Base-by-base conservation (phyloP, 2,329 filamentous ascomycete genomes). In the Alternaria angustiovoidea region DNA sequence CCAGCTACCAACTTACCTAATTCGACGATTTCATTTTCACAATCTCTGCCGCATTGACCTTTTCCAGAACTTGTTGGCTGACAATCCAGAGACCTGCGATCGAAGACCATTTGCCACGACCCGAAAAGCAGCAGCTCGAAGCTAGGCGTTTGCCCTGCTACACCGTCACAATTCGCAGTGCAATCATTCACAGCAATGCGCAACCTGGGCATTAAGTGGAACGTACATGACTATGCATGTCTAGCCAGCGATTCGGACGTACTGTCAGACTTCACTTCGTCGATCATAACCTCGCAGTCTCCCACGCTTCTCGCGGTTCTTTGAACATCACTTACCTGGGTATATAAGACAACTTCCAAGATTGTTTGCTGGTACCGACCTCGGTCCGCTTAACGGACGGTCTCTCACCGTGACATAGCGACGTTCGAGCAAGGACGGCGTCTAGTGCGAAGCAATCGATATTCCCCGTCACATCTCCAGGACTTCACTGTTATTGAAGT, bases 71-170 rank as follows among this genome's bases (percentile, higher is more conserved):
- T 49, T n/a, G n/a, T 18, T 26, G 46, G 46, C 32, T 49, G 20
- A 38, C 16, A 22, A 20, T 36, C 4, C 16, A 24, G 20, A 3
- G 16, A 36, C 3, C 16, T 26, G 7, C 32, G 32, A 24, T 18
- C 20, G 32, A 24, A 36, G 46, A 11, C 16, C 5, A 61, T 61
- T 44, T 71, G 69, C 30, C 51, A 39, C 14, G 44, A 46, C 26
- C 51, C 53, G 12, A 49, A 62, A 16, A 57, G 56, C 30, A 62
- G 64, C n/a, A 38, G 20, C 52, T 26, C 54, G 51, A 69, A 63
- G 54, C 44, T 24, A 9, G 38, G 30, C 26, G 26, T 69, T 51
- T 42, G 51, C 16, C 26, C 5, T 16, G 34, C 14, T 7, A 51
- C 5, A 11, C 43, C 16, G 16, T 39, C 32, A 51, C 16, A 39